These are phyloP conservation scores for Jacaranda mimosifolia DNA, from an alignment of 257 asterid genomes.

Conservation along the genomic window DNA sequence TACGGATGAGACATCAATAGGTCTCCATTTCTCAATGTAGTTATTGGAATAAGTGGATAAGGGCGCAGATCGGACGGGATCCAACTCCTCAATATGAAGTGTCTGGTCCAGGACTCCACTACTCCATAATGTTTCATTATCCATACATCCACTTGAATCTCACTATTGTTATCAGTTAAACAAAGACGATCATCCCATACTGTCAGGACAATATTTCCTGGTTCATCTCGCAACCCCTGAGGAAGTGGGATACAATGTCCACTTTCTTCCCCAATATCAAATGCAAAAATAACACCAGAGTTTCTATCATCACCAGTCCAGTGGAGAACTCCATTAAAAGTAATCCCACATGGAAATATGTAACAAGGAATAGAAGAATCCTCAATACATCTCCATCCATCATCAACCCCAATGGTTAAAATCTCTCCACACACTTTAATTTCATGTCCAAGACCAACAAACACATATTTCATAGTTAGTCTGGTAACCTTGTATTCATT, in stretches of 20 bases:
- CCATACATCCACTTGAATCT: slow-evolving; percentile 26
- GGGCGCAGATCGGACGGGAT: not conserved
- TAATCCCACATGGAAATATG: slow-evolving; percentile 20
- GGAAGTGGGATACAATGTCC: slow-evolving; percentile 24
- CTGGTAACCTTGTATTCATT: slow-evolving; percentile 30
- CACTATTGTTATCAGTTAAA: slow-evolving; percentile 5
- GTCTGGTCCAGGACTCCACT: slow-evolving; percentile 26
- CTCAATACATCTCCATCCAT: slow-evolving; percentile 26
- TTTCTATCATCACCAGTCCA: slow-evolving; percentile 11
- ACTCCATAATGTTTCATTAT: slow-evolving; percentile 24
- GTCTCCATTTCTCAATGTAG: slow-evolving; percentile 29
- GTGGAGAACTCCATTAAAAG: slow-evolving; percentile 25
- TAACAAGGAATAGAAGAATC: slow-evolving; percentile 10
- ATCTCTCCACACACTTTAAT: not conserved
- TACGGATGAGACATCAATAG: not conserved
- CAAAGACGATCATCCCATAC: slow-evolving; percentile 22
- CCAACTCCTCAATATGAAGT: not conserved
- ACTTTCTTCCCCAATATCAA: slow-evolving; percentile 27
- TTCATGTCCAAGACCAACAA: no score
- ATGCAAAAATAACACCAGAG: slow-evolving; percentile 11
- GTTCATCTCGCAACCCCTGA: not conserved
- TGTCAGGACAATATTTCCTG: not conserved
- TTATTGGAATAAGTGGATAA: not conserved
- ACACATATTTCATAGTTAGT: not conserved
- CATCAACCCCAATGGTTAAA: slow-evolving; percentile 31